These are phyloP conservation scores for Dimocarpus longan DNA, from an alignment of 345 rosid species.

Conservation along the genomic window DNA sequence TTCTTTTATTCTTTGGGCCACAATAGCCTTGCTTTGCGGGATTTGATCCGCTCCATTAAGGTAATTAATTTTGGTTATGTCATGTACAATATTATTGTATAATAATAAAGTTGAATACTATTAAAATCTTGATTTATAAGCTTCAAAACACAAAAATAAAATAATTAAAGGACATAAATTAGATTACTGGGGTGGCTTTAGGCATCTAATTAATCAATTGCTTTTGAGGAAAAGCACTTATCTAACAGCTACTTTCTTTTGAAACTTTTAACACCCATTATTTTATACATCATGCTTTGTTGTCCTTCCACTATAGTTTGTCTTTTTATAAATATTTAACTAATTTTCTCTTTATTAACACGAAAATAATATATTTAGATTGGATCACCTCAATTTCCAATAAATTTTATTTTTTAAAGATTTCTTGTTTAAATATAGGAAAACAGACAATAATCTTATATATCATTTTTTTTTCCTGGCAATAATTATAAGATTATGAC, in stretches of 20 bases:
- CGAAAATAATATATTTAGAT: too few relatives aligned
- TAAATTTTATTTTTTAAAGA: too few relatives aligned
- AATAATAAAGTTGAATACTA: not conserved
- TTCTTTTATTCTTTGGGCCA: not conserved
- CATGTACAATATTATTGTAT: not conserved
- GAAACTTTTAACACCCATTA: conserved; percentile 8
- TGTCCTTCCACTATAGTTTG: not conserved
- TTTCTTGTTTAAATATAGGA: too few relatives aligned
- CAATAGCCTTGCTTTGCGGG: not conserved
- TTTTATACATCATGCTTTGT: not conserved
- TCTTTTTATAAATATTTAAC: not conserved
- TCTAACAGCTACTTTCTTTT: not conserved
- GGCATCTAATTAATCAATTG: conserved; percentile 21
- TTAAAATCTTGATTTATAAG: not conserved
- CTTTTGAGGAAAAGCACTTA: conserved; percentile 20
- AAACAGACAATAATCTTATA: too few relatives aligned
- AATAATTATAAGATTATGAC: not conserved
- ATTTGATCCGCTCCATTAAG: conserved; percentile 1
- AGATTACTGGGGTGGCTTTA: conserved; percentile 11
- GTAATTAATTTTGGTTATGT: not conserved
- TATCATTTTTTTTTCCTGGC: not conserved
- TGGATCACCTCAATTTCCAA: too few relatives aligned
- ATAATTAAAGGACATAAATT: not conserved
- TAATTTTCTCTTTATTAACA: not conserved
- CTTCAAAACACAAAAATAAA: not conserved